Conservation (phyloP, 2,329 filamentous ascomycete genomes). For the Sordariomycetes sp. region DNA sequence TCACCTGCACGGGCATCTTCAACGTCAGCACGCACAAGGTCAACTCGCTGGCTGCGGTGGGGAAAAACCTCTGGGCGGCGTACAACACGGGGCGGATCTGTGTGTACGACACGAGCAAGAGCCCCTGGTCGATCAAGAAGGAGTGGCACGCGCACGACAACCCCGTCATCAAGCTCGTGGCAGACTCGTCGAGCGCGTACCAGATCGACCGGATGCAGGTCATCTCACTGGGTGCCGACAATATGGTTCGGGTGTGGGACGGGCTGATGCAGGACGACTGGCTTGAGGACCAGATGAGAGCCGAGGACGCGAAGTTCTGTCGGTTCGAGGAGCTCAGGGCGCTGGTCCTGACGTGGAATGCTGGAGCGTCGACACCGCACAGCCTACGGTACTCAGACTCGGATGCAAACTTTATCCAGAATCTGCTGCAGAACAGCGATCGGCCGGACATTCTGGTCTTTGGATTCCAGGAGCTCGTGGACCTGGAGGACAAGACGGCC, state of each 20-base stretch:
- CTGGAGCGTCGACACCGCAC: constrained; percentile 84
- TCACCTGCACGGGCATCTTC: constrained; percentile 63
- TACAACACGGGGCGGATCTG: constrained; percentile 92
- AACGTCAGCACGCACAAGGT: constrained; percentile 93
- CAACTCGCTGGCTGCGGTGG: constrained; percentile 70
- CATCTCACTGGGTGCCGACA: constrained; percentile 76
- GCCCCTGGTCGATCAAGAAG: constrained; percentile 85
- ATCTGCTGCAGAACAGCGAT: constrained; percentile 62
- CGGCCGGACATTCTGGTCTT: constrained; percentile 87
- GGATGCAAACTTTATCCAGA: constrained; percentile 67
- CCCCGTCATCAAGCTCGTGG: constrained; percentile 63
- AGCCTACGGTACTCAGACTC: constrained; percentile 57
- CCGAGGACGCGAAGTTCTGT: constrained; percentile 70
- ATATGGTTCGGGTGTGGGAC: constrained; percentile 77
- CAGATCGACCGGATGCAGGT: constrained; percentile 75
- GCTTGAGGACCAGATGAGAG: constrained; percentile 84
- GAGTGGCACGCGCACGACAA: constrained; percentile 89
- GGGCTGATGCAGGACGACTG: constrained; percentile 87
- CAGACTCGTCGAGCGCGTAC: constrained; percentile 75
- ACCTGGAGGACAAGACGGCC: constrained; percentile 92
- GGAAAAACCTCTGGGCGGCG: constrained; percentile 77
- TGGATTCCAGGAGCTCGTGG: constrained; percentile 96
- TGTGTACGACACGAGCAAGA: constrained; percentile 71
- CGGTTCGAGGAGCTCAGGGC: constrained; percentile 70
- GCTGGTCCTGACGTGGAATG: constrained; percentile 89